Conservation (phyloP, 2,329 filamentous ascomycete species). For the Truncatella angustata region DNA sequence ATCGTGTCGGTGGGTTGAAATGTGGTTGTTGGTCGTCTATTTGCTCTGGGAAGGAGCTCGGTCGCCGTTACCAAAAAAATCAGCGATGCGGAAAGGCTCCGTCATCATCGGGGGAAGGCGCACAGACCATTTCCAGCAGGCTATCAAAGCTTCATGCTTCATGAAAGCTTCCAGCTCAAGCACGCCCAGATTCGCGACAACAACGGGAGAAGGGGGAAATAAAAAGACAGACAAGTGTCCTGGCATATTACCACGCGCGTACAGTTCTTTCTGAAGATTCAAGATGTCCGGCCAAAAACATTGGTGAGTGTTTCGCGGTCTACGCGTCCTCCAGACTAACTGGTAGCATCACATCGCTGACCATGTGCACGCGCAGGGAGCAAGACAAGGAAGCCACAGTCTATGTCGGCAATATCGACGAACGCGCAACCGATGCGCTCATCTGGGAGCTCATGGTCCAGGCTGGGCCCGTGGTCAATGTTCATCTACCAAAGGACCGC, state of each 20-base stretch:
- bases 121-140: neutral
- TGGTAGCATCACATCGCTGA: neutral
- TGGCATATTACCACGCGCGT: no score
- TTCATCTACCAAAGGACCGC: conserved; percentile 96
- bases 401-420: conserved; percentile 97
- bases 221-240: no score
- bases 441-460: conserved; percentile 99
- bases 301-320: no score
- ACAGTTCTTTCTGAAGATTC: neutral
- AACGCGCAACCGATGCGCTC: conserved; percentile 85
- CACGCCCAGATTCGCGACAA: neutral
- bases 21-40: neutral
- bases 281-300: conserved; percentile 39
- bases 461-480: conserved; percentile 94
- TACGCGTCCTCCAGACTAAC: no score
- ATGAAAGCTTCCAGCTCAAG: neutral
- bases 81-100: conserved; percentile 4
- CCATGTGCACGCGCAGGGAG: conserved; percentile 58
- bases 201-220: no score
- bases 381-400: conserved; percentile 98
- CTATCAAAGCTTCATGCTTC: neutral
- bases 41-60: neutral
- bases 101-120: neutral
- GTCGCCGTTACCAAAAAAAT: conserved; percentile 8
- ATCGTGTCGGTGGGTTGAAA: neutral